These are phyloP conservation scores for Parmelia sp. DNA, from an alignment of 495 filamentous ascomycete genomes.

Conservation along the genomic window DNA sequence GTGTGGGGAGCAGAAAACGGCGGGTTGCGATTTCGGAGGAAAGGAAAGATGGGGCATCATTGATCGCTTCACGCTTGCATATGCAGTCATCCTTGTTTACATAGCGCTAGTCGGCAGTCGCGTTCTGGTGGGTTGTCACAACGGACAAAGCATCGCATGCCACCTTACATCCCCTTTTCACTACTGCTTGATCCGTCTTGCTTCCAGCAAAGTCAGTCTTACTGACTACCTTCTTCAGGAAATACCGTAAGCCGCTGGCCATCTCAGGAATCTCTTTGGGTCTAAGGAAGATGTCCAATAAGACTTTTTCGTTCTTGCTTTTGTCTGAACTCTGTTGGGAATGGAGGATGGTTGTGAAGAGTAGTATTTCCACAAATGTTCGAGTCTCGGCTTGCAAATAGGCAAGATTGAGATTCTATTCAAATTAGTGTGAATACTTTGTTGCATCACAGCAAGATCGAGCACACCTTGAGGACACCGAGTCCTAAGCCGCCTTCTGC, in stretches of 20 bases:
- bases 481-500: constrained; percentile 58
- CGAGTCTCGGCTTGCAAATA: constrained; percentile 71
- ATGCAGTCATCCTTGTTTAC: too few species aligned
- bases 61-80: not conserved
- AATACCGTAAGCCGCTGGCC: constrained; percentile 65
- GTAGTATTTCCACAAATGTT: constrained; percentile 69
- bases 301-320: constrained; percentile 43
- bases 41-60: too few species aligned
- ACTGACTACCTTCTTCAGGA: constrained; percentile 67
- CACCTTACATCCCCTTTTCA: constrained; percentile 66
- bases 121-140: constrained; percentile 24
- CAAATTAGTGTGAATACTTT: constrained; percentile 18
- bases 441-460: constrained; percentile 1
- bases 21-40: too few species aligned
- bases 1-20: too few species aligned
- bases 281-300: constrained; percentile 61
- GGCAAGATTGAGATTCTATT: constrained; percentile 60
- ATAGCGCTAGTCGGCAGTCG: not conserved
- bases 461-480: constrained; percentile 52
- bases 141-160: constrained; percentile 53
- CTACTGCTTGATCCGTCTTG: constrained; percentile 52
- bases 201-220: constrained; percentile 63
- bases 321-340: constrained; percentile 37
- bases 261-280: constrained; percentile 56
- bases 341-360: constrained; percentile 67